A percentile compares a stretch with the other conserved stretches of the same genome.
Evolutionary conservation across 164 flowering plant species (phyloP).

Genomic region (Buxus sempervirens): DNA sequence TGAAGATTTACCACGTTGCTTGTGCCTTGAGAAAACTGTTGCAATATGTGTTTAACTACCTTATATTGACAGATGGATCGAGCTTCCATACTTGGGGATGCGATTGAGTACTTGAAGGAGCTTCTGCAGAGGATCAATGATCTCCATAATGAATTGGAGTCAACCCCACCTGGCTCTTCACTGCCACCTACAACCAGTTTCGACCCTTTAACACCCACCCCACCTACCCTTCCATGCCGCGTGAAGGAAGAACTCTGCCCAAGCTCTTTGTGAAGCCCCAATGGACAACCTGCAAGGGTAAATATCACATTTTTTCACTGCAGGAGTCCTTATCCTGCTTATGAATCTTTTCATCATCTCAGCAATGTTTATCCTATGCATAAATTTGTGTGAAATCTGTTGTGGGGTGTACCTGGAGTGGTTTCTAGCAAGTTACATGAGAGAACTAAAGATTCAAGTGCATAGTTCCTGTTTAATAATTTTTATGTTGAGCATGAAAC

Average conservation of each 20-base stretch:
- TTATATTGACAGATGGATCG: conserved; percentile 57
- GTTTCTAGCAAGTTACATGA: no score
- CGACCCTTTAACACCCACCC: conserved; percentile 47
- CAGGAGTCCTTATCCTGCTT: no score
- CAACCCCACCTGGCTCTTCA: conserved; percentile 24
- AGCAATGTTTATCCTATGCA: no score
- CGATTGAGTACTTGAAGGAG: conserved; percentile 68
- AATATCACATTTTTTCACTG: neutral
- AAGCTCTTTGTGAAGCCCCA: conserved; percentile 50
- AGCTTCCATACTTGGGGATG: conserved; percentile 79
- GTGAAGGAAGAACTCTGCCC: conserved; percentile 65
- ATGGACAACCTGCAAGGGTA: conserved; percentile 61
- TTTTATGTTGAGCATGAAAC: no score
- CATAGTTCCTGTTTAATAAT: no score
- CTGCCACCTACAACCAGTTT: conserved; percentile 38
- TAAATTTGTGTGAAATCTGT: no score
- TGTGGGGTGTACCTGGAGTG: no score
- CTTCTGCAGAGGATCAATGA: conserved; percentile 60
- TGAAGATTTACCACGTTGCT: neutral
- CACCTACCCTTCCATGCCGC: conserved; percentile 46
- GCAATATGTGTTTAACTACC: neutral
- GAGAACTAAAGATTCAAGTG: no score
- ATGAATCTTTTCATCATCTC: no score
- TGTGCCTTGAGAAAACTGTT: neutral
- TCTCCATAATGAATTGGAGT: no score